Evolutionary conservation across 768 basidiomycete genomes (phyloP), one percentile per base, ranked within the genome.

Genomic region (Podaxis sp.): DNA sequence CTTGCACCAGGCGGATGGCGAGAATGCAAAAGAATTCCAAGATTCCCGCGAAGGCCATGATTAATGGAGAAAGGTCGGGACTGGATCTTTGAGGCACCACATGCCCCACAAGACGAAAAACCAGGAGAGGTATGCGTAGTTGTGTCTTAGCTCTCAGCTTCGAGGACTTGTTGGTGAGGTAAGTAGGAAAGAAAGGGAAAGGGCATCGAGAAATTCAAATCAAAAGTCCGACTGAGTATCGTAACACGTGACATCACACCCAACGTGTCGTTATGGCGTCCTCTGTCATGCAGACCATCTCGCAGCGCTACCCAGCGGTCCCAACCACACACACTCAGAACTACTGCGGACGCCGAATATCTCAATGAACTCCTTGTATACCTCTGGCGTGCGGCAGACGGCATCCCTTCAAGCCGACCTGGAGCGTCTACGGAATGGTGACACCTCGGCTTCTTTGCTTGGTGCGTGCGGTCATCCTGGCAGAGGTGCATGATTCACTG

Each of bases 301-400:
- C 3, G 24, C 25, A 25, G n/a, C 17, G 38, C 43, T 46, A 59
- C 33, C 33, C 33, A 33, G 33, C 33, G 8, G 33, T 33, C 33
- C 33, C 33, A 33, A 33, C 33, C 33, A 33, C 33, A 33, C 9
- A 33, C 2, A 33, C 33, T 33, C 8, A 33, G 29, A 9, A 33
- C 8, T 33, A 9, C 29, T 33, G 9, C 29, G 29, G 8, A 33
- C 33, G 33, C 8, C 33, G 33, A 9, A 33, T 33, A 33, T 0
- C 33, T 33, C 33, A 33, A 98, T 98, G 96, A 96, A 98, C 76
- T 95, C 94, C 38, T 82, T 98, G 15, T 98, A 97, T 77, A 94
- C 94, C 0, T 89, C 92, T 43, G 96, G 94, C 2, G 90, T 96
- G 19, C 85, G 96, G 38, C 96, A 98, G 74, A 93, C 94, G 33